Base-by-base conservation (phyloP, 768 basidiomycete species). In the Tephrocybe rancida region DNA sequence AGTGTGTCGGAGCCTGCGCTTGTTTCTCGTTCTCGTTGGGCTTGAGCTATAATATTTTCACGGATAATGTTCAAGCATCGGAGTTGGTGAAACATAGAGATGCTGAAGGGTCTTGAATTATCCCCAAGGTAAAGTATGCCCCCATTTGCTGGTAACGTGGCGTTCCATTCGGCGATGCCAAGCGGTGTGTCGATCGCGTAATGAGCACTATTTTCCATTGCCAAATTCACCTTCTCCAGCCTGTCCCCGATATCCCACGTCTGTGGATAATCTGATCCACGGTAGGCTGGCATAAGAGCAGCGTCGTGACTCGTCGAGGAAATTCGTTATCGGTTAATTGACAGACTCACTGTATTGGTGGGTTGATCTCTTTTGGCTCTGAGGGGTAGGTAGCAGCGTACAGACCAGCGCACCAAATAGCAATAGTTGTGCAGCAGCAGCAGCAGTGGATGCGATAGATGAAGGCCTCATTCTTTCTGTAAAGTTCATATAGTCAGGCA, bases 51-150 rank as follows among this genome's bases (percentile, higher is more conserved):
- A n/a, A 65, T 38, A 24, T 51, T 58, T 10, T 59, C 47, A 0
- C 65, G 59, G 11, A 73, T 62, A 26, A 67, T 61, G 54, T 68
- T 65, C 1, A 76, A 58, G 55, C 75, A 76, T 42, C 65, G 69
- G 13, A 75, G 59, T 52, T 72, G 65, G 52, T 76, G 73, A 60
- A 68, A 71, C 64, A 74, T 69, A 5, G 70, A 62, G 14, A 74
- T 54, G 30, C 63, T 69, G 59, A 70, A 72, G 0, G 59, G 55
- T 41, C 67, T 64, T 25, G 63, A 47, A n/a, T 64, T 48, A 14
- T 59, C 50, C 2, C 72, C 72, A 18, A 67, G 30, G 9, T 55
- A 27, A 16, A 67, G 34, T 13, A 62, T 34, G 5, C 62, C 67
- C n/a, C 54, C 59, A 10, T 56, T 55, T 2, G 52, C 39, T 11